Evolutionary conservation across 192 early-diverging fungal species (phyloP), one percentile per base, ranked within the genome.

Genomic region (Coemansia sp.): DNA sequence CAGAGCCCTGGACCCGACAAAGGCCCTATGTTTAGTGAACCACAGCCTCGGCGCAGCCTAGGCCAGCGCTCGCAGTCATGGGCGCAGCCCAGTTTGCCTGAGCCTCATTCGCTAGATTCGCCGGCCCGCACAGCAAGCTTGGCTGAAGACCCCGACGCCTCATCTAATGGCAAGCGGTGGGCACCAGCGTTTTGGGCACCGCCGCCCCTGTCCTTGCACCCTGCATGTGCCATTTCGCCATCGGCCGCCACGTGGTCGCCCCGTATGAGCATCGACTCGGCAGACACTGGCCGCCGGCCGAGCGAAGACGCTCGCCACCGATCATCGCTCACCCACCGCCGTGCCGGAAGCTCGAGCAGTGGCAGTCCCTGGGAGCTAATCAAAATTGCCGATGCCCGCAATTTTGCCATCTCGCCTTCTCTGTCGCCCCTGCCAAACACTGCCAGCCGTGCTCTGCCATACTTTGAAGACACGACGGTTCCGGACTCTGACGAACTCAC

Each of bases 361-460:
- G 37, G 57, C 5, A 79, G 76, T 35, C 76, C 76, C 0, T 79
- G 76, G 76, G 76, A 79, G 67, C 53, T 79, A 45, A 71, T 79
- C 3, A 66, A 64, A 27, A 10, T 67, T 8, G 10, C 67, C 1
- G 76, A 79, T 31, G 21, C 69, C 0, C 69, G 67, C 26, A 59
- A 39, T 0, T 78, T 69, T 29, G 63, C 73, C 3, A 35, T 69
- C 54, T 65, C 72, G 10, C 63, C 69, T 3, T 62, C 75, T 1
- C 59, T 62, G 31, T 65, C 75, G 16, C 66, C 75, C 1, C 14
- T 45, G 16, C 66, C 69, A 5, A 35, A 35, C 31, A 35, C 31
- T 35, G 31, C 31, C 6, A 48, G 67, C 5, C 71, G 50, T 8
- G 49, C 48, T 11, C 31, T 70, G 21, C 71, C 49, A 3, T 79